Evolutionary conservation across 495 filamentous ascomycete species (phyloP).

Genomic region (Glarea lozoyensis): DNA sequence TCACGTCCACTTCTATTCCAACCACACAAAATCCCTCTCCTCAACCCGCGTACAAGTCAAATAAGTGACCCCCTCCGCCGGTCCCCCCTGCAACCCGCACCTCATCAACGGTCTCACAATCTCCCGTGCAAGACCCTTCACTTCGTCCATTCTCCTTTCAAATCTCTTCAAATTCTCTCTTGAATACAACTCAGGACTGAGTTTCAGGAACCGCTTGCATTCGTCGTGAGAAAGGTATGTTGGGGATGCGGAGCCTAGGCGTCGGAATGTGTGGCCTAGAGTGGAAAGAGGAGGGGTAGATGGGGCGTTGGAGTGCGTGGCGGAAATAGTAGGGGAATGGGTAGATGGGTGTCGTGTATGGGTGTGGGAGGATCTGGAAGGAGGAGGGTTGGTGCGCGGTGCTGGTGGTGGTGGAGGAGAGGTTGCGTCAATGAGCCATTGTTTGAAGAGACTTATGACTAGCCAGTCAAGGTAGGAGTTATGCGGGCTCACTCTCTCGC

Average conservation of each 20-base stretch:
- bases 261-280: slow-evolving; percentile 60
- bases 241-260: slow-evolving; percentile 51
- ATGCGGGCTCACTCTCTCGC: slow-evolving; percentile 68
- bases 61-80: slow-evolving; percentile 49
- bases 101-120: slow-evolving; percentile 81
- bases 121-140: slow-evolving; percentile 74
- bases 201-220: slow-evolving; percentile 77
- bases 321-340: slow-evolving; percentile 11
- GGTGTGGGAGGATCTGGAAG: slow-evolving; percentile 18
- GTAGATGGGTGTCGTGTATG: slow-evolving; percentile 15
- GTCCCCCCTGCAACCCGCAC: slow-evolving; percentile 38
- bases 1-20: slow-evolving; percentile 1
- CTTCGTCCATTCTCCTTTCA: slow-evolving; percentile 76
- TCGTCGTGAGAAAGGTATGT: slow-evolving; percentile 77
- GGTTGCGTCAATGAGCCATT: slow-evolving; percentile 85
- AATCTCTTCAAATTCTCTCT: slow-evolving; percentile 73
- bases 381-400: slow-evolving; percentile 32
- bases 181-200: slow-evolving; percentile 57
- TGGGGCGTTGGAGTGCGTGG: slow-evolving; percentile 17
- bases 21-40: slow-evolving; percentile 74
- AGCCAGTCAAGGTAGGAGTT: slow-evolving; percentile 84
- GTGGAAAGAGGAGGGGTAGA: slow-evolving; percentile 30
- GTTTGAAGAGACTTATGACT: slow-evolving; percentile 72
- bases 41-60: slow-evolving; percentile 72
- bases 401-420: slow-evolving; percentile 42